Base-by-base conservation (phyloP, 768 basidiomycete genomes). In the Phlebiopsis gigantea region DNA sequence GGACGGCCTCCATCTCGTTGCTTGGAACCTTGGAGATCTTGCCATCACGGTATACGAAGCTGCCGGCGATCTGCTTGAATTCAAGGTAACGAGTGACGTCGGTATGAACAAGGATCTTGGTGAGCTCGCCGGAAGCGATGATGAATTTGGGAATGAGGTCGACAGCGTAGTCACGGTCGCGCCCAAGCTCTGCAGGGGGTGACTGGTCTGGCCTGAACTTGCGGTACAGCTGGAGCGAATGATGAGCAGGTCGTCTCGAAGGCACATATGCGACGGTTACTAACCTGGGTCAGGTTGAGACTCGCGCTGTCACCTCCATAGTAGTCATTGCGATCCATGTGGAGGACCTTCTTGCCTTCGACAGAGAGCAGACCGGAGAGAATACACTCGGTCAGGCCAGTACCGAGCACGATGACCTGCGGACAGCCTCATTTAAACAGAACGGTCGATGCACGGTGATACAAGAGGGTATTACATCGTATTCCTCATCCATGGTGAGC, bases 71-170 rank as follows among this genome's bases (percentile, higher is more conserved):
- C 76, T 98, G 96, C 79, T 98, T 99, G 81, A 99, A 99, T 70
- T 98, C 97, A 67, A 99, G 87, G 74, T 99, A 99, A 59, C 94
- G 88, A 42, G 91, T 95, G 60, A 99, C 97, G 69, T 99, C 94
- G 62, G 97, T 98, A 77, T 98, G 95, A 42, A 99, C 94, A 61
- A 99, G 88, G 73, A 99, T 98, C 74, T 88, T 89, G 53, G 95
- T 97, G 68, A 99, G 87, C 72, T 98, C 95, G 55, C 97, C 97
- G 10, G 92, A 93, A 26, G 97, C 89, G 65, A 98, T 94, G 78
- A 98, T 98, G 78, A 99, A 99, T 75, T 99, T 98, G 69, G 97
- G 95, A 66, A 98, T 88, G 62, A 98, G 86, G 78, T 98, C 97
- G 63, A 98, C 88, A 55, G 93, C 93, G 67, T 97, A 99, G 77